Evolutionary conservation across 495 filamentous ascomycete species (phyloP).

Genomic region (Chaetomium cochliodes): DNA sequence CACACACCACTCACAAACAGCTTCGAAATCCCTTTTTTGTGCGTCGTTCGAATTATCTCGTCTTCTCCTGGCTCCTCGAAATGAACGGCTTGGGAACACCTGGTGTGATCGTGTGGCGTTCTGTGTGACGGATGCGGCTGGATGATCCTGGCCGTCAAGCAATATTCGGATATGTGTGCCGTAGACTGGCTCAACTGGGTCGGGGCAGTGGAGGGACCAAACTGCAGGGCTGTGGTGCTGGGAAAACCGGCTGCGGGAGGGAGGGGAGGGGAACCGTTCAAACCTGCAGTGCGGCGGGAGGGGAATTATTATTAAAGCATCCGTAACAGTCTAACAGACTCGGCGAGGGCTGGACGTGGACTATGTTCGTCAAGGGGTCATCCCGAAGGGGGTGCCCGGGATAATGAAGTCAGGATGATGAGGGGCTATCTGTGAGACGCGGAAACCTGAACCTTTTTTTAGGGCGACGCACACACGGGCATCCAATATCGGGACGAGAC

Average conservation of each 20-base stretch:
- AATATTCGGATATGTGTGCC: conserved; percentile 3
- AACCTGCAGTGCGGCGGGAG: neutral
- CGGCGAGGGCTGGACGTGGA: neutral
- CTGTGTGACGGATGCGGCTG: neutral
- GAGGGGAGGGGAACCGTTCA: conserved; percentile 12
- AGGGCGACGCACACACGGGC: conserved; percentile 15
- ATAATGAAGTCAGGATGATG: conserved; percentile 19
- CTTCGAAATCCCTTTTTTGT: neutral
- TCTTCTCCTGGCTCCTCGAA: conserved; percentile 7
- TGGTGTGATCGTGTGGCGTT: conserved; percentile 8
- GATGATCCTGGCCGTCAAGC: neutral
- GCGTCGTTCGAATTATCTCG: neutral
- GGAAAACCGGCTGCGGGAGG: neutral
- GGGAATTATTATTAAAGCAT: conserved; percentile 9
- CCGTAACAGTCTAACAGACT: too few relatives aligned
- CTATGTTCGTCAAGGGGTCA: conserved; percentile 8
- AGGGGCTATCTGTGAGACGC: conserved; percentile 30
- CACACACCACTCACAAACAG: too few relatives aligned
- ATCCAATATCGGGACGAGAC: neutral
- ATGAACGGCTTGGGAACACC: neutral
- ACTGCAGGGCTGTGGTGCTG: neutral
- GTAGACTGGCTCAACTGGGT: neutral
- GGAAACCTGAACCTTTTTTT: conserved; percentile 28
- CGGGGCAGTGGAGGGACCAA: neutral
- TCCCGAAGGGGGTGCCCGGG: conserved; percentile 11